A percentile compares a stretch with the other conserved stretches of the same genome.
These are phyloP conservation scores for Candida nemodendra DNA, from an alignment of 805 yeast species.

Conservation along the genomic window DNA sequence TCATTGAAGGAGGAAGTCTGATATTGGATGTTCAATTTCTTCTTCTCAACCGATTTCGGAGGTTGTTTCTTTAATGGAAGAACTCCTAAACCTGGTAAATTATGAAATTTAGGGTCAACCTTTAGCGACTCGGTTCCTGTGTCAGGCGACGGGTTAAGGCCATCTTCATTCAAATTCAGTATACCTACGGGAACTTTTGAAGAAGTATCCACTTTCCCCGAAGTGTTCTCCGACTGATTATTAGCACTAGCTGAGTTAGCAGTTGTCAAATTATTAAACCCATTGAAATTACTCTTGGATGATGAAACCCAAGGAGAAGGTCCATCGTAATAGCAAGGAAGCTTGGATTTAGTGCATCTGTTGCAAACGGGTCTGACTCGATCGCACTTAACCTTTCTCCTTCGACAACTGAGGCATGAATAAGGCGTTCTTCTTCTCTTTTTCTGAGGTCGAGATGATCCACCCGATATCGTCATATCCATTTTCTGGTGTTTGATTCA, in stretches of 20 bases:
- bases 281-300: neutral
- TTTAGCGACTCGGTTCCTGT: neutral
- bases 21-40: no score
- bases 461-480: neutral
- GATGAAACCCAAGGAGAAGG: constrained; percentile 16
- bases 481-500: neutral
- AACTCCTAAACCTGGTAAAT: neutral
- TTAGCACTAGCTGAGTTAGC: neutral
- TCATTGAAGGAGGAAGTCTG: neutral
- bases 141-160: neutral
- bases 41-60: neutral
- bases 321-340: constrained; percentile 23
- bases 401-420: constrained; percentile 25
- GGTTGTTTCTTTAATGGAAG: neutral
- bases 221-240: neutral
- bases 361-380: constrained; percentile 23
- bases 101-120: neutral
- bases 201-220: neutral
- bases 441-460: constrained; percentile 7
- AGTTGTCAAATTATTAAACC: neutral
- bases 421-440: constrained; percentile 25
- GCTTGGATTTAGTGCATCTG: constrained; percentile 16
- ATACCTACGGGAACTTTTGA: neutral
- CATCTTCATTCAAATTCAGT: neutral
- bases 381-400: constrained; percentile 26